phyloP scores from a whole-genome alignment of 352 stramenopile genomes.

The Phytopythium montanum region DNA sequence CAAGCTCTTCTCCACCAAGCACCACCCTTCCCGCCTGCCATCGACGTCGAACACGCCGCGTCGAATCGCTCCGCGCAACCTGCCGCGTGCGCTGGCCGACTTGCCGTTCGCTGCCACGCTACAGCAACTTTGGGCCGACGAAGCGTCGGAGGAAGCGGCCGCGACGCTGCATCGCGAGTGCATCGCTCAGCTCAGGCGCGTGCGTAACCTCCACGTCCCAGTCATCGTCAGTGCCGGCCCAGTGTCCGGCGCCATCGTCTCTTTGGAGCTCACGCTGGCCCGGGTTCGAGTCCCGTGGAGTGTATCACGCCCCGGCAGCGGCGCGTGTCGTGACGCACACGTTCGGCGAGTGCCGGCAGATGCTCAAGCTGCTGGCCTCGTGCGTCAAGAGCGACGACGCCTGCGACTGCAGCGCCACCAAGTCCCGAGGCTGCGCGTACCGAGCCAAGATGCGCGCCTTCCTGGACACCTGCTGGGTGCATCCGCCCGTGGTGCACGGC shows the following conservation, averaged over 20 bases:
- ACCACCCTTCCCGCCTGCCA: not conserved
- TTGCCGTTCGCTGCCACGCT: not conserved
- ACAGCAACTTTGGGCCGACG: not conserved
- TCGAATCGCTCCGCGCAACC: not conserved
- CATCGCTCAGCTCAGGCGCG: not conserved
- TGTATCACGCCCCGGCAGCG: not conserved
- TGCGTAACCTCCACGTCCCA: not conserved
- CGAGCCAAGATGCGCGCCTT: not conserved
- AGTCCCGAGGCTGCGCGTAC: not conserved
- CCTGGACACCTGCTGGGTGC: constrained; percentile 4
- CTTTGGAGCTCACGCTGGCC: not conserved
- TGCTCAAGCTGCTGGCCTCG: not conserved
- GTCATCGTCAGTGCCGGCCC: not conserved
- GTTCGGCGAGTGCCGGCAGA: not conserved
- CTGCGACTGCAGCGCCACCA: not conserved
- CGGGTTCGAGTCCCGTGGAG: not conserved
- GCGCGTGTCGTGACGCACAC: not conserved
- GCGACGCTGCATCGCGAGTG: not conserved
- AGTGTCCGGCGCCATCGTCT: not conserved
- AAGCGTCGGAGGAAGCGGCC: not conserved
- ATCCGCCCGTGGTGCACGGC: constrained; percentile 2
- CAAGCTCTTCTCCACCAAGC: not conserved
- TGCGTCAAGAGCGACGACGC: not conserved
- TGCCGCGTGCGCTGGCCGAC: not conserved
- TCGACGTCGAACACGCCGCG: not conserved